phyloP scores from a whole-genome alignment of 2,329 filamentous ascomycete species.

The Claviceps fusiformis region DNA sequence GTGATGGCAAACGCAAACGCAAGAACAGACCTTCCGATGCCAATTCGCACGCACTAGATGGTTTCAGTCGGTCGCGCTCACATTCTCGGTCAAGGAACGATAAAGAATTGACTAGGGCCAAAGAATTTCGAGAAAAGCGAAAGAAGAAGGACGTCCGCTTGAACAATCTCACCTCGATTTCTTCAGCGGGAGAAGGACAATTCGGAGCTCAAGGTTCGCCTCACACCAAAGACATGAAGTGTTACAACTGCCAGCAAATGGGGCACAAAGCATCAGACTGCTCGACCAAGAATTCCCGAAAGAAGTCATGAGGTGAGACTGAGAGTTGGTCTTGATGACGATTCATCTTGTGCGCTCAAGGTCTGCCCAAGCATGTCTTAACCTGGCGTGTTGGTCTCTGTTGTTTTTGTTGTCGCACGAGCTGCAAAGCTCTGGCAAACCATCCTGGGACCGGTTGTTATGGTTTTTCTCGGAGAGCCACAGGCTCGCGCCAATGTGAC shows the following conservation, averaged over 20 bases:
- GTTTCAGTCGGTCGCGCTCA: constrained; percentile 18
- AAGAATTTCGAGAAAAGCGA: constrained; percentile 42
- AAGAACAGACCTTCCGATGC: constrained; percentile 16
- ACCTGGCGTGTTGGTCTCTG: background rate
- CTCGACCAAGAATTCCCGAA: constrained; percentile 19
- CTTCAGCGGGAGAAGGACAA: constrained; percentile 21
- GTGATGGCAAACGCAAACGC: constrained; percentile 12
- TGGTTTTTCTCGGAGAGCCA: background rate
- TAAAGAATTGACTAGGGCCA: constrained; percentile 19
- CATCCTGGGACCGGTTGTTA: background rate
- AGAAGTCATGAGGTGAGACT: background rate
- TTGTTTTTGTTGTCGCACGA: background rate
- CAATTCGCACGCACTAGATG: constrained; percentile 8
- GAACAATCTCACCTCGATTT: constrained; percentile 49
- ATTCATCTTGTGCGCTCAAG: background rate
- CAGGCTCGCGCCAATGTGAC: background rate
- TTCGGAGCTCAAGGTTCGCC: constrained; percentile 7
- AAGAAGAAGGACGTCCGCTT: constrained; percentile 55
- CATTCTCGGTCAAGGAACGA: constrained; percentile 17
- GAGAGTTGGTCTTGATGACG: background rate
- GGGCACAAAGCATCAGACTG: constrained; percentile 49
- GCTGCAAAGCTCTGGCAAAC: background rate
- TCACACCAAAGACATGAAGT: constrained; percentile 25
- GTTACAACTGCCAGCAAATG: constrained; percentile 46
- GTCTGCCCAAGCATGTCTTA: background rate